Conservation (phyloP, 768 basidiomycete species). For the Melanogaster broomeanus region DNA sequence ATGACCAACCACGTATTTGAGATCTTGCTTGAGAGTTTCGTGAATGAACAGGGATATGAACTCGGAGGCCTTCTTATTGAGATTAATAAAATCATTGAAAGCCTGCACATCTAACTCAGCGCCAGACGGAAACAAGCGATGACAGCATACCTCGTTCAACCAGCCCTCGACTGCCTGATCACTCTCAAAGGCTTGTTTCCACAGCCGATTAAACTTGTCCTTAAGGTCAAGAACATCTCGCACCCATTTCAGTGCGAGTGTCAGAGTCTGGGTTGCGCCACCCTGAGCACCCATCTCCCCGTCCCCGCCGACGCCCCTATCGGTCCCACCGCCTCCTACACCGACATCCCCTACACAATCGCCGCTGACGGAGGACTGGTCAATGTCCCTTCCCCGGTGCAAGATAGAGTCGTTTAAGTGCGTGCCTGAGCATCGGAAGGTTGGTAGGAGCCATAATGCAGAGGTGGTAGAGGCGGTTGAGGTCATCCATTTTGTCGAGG, state of each 20-base stretch:
- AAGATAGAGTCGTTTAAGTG: conserved; percentile 73
- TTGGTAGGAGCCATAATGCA: conserved; percentile 71
- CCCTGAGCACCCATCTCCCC: conserved; percentile 51
- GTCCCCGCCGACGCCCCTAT: conserved; percentile 32
- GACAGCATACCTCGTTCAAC: conserved; percentile 74
- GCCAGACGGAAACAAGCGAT: not conserved
- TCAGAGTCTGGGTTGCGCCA: conserved; percentile 43
- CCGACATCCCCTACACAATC: conserved; percentile 39
- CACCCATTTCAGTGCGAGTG: conserved; percentile 87
- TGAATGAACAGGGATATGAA: conserved; percentile 97
- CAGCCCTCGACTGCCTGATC: conserved; percentile 80
- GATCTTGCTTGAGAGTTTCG: conserved; percentile 90
- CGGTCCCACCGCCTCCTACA: conserved; percentile 37
- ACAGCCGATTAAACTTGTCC: conserved; percentile 83
- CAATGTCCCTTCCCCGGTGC: conserved; percentile 77
- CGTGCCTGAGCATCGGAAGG: conserved; percentile 58
- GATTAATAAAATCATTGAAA: conserved; percentile 89
- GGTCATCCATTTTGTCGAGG: conserved; percentile 69
- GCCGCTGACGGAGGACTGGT: conserved; percentile 53
- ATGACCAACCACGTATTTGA: conserved; percentile 76
- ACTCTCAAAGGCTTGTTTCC: conserved; percentile 66
- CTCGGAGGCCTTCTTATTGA: conserved; percentile 85
- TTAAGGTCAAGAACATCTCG: conserved; percentile 89
- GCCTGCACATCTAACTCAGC: conserved; percentile 53
- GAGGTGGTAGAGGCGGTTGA: conserved; percentile 77